phyloP scores from a whole-genome alignment of 805 yeast species.

The Wickerhamiella domercqiae region DNA sequence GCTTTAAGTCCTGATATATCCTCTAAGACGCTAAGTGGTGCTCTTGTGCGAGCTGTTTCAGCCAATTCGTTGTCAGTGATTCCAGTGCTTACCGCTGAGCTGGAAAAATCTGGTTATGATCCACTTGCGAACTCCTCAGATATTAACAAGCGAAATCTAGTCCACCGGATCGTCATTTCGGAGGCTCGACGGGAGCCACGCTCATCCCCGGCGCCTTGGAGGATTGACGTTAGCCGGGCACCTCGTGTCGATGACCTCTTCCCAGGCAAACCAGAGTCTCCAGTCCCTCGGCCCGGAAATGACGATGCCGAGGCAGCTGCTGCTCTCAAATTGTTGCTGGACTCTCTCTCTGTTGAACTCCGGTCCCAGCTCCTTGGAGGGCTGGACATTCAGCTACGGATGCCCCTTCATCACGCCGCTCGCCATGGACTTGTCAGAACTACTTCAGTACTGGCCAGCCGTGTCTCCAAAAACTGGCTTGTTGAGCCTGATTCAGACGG shows the following conservation, averaged over 20 bases:
- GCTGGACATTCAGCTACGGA: slow-evolving; percentile 60
- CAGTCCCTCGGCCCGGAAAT: neutral
- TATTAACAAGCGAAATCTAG: slow-evolving; percentile 65
- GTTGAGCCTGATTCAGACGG: slow-evolving; percentile 44
- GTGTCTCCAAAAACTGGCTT: slow-evolving; percentile 6
- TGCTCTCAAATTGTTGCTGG: neutral
- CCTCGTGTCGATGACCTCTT: neutral
- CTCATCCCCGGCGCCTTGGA: neutral
- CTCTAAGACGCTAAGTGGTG: slow-evolving; percentile 27
- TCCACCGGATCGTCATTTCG: slow-evolving; percentile 70
- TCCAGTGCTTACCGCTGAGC: slow-evolving; percentile 29
- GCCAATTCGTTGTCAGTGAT: slow-evolving; percentile 44
- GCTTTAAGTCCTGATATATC: slow-evolving; percentile 28
- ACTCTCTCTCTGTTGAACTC: neutral
- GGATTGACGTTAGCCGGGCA: neutral
- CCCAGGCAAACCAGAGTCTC: neutral
- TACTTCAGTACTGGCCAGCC: slow-evolving; percentile 38
- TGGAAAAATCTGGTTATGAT: neutral
- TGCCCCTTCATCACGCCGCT: slow-evolving; percentile 82
- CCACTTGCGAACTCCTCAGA: slow-evolving; percentile 47
- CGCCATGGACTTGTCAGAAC: slow-evolving; percentile 67
- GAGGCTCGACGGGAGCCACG: slow-evolving; percentile 37
- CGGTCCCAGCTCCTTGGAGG: slow-evolving; percentile 29
- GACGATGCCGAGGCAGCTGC: slow-evolving; percentile 1
- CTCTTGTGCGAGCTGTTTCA: slow-evolving; percentile 15